phyloP scores from a whole-genome alignment of 768 basidiomycete species.

The Butyriboletus loyo region DNA sequence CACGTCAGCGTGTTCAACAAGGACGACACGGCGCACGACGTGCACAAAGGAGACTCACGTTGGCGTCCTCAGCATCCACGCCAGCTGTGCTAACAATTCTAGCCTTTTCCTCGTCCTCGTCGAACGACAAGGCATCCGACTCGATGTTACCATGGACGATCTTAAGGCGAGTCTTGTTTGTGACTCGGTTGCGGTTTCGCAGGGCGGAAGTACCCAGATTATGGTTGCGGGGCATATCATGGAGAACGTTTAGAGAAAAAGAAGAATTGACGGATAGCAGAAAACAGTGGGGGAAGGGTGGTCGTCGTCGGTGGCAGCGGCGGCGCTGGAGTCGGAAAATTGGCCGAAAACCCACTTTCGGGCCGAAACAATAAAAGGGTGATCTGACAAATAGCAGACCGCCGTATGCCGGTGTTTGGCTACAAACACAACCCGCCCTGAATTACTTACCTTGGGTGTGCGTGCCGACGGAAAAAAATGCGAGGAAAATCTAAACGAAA shows the following conservation, averaged over 20 bases:
- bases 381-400: slow-evolving; percentile 28
- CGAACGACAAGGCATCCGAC: slow-evolving; percentile 73
- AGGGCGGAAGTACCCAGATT: slow-evolving; percentile 74
- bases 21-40: slow-evolving; percentile 35
- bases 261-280: slow-evolving; percentile 37
- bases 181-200: slow-evolving; percentile 86
- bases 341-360: slow-evolving; percentile 60
- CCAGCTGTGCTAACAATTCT: slow-evolving; percentile 78
- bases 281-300: slow-evolving; percentile 28
- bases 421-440: slow-evolving; percentile 27
- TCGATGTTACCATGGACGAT: slow-evolving; percentile 81
- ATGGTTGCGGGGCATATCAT: slow-evolving; percentile 87
- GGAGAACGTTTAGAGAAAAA: slow-evolving; percentile 45
- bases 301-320: slow-evolving; percentile 52
- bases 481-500: slow-evolving; percentile 13
- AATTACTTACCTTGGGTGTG: slow-evolving; percentile 28
- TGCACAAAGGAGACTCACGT: slow-evolving; percentile 60
- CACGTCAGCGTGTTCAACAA: slow-evolving; percentile 45
- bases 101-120: slow-evolving; percentile 86
- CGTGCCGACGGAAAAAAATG: not conserved
- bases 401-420: slow-evolving; percentile 33
- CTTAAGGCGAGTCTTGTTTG: slow-evolving; percentile 88
- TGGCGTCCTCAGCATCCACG: slow-evolving; percentile 91
- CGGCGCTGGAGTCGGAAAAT: slow-evolving; percentile 59
- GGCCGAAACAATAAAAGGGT: slow-evolving; percentile 44